A percentile compares a stretch with the other conserved stretches of the same genome.
These are phyloP conservation scores for Zygotorulaspora chibaensis DNA, from an alignment of 805 yeast genomes.

Conservation along the genomic window DNA sequence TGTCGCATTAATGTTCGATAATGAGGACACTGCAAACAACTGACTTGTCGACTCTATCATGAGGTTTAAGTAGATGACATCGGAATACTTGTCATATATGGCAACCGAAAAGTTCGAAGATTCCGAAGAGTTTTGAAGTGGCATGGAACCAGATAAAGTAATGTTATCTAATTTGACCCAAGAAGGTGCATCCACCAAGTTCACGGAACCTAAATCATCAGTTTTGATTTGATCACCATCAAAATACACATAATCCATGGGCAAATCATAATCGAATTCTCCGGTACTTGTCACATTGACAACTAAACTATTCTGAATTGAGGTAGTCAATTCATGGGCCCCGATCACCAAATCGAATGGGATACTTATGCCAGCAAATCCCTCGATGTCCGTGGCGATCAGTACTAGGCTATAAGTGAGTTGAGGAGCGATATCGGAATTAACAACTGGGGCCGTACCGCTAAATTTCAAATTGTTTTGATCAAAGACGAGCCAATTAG, in stretches of 20 bases:
- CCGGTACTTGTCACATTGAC: constrained; percentile 67
- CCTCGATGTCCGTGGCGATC: constrained; percentile 74
- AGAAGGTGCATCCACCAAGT: constrained; percentile 49
- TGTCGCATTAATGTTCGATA: constrained; percentile 65
- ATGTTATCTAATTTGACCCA: constrained; percentile 50
- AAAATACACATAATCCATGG: constrained; percentile 56
- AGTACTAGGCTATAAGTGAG: constrained; percentile 61
- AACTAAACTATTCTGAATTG: constrained; percentile 49
- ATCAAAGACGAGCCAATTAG: constrained; percentile 82
- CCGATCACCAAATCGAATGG: constrained; percentile 76
- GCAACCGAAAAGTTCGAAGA: constrained; percentile 47
- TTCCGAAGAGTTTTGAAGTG: constrained; percentile 39
- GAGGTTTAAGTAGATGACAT: constrained; percentile 55
- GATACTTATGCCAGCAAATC: constrained; percentile 67
- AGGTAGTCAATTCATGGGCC: constrained; percentile 76
- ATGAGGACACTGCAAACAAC: constrained; percentile 50
- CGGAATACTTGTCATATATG: constrained; percentile 55
- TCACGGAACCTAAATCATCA: constrained; percentile 52
- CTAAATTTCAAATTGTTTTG: constrained; percentile 56
- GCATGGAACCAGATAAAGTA: constrained; percentile 54
- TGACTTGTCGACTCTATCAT: constrained; percentile 49
- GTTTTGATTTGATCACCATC: constrained; percentile 51
- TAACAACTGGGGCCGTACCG: constrained; percentile 85
- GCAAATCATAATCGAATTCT: constrained; percentile 51
- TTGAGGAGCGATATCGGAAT: constrained; percentile 87